Conservation (phyloP, 495 filamentous ascomycete genomes). For the Lineolata rhizophorae region DNA sequence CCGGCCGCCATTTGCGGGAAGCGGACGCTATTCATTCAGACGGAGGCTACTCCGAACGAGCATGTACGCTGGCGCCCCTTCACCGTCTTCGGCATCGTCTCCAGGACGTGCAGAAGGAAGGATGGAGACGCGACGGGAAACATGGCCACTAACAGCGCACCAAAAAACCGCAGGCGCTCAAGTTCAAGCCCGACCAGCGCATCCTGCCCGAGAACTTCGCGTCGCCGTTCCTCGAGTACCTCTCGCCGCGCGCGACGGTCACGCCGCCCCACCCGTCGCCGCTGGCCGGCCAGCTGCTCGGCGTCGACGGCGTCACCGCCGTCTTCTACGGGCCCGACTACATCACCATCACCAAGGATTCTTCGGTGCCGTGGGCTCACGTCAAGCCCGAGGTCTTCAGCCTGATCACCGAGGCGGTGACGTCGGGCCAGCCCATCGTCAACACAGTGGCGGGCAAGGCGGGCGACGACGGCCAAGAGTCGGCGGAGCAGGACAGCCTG, state of each 20-base stretch:
- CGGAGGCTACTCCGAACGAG: constrained; percentile 74
- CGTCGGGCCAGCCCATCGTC: constrained; percentile 61
- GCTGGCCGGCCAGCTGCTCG: constrained; percentile 69
- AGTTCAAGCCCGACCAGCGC: constrained; percentile 76
- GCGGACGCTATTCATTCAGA: constrained; percentile 96
- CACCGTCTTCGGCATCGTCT: neutral
- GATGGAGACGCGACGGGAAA: no score
- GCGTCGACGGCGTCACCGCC: constrained; percentile 72
- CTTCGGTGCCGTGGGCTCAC: constrained; percentile 77
- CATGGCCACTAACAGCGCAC: neutral
- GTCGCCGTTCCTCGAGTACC: constrained; percentile 72
- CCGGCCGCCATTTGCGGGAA: no score
- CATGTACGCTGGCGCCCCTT: constrained; percentile 33
- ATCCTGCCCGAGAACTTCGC: constrained; percentile 53
- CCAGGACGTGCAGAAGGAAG: neutral
- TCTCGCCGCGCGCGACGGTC: constrained; percentile 69
- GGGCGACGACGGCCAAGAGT: constrained; percentile 32
- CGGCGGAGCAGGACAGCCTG: constrained; percentile 40
- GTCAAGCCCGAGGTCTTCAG: constrained; percentile 90
- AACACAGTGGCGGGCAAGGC: constrained; percentile 39
- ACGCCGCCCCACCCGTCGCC: constrained; percentile 83
- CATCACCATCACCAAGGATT: constrained; percentile 84
- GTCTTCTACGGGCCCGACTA: constrained; percentile 94
- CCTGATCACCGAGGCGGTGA: constrained; percentile 78
- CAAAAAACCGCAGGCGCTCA: constrained; percentile 34